Evolutionary conservation across 2,329 filamentous ascomycete species (phyloP).

Genomic region (Verticillium zaregamsianum): DNA sequence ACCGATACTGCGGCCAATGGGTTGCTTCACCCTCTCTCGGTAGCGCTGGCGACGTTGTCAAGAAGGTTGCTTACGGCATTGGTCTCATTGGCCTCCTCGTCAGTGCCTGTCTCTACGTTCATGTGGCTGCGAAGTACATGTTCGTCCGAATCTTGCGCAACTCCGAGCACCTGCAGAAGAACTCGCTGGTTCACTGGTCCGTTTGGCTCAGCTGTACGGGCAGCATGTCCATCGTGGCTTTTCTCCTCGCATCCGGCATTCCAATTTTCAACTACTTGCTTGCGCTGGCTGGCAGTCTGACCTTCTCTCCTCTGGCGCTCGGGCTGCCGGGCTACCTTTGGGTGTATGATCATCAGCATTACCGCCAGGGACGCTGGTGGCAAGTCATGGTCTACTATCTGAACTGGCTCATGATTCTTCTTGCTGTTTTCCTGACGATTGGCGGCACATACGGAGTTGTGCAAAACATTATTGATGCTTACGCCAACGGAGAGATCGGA

Average conservation of each 20-base stretch:
- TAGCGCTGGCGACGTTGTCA: conserved; percentile 53
- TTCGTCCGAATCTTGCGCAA: conserved; percentile 33
- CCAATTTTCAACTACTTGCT: conserved; percentile 30
- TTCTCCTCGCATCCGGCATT: conserved; percentile 26
- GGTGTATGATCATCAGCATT: conserved; percentile 28
- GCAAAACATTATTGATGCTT: conserved; percentile 46
- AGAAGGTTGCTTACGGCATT: conserved; percentile 59
- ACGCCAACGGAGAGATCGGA: conserved; percentile 39
- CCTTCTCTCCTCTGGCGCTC: conserved; percentile 29
- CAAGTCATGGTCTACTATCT: conserved; percentile 24
- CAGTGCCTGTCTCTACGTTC: conserved; percentile 27
- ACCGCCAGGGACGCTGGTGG: conserved; percentile 21
- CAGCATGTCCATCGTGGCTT: conserved; percentile 21
- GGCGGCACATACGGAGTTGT: conserved; percentile 42
- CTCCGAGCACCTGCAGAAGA: conserved; percentile 29
- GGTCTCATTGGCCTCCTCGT: conserved; percentile 52
- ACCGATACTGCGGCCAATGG: conserved; percentile 57
- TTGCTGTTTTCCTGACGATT: conserved; percentile 32
- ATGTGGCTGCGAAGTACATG: conserved; percentile 35
- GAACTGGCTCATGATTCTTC: conserved; percentile 27
- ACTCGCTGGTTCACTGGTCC: conserved; percentile 28
- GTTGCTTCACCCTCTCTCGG: conserved; percentile 59
- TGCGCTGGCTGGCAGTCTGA: conserved; percentile 25
- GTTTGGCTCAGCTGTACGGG: conserved; percentile 30
- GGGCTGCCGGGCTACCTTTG: conserved; percentile 29